Conservation (phyloP, 108 stramenopile species). For the Stephanodiscus triporus region DNA sequence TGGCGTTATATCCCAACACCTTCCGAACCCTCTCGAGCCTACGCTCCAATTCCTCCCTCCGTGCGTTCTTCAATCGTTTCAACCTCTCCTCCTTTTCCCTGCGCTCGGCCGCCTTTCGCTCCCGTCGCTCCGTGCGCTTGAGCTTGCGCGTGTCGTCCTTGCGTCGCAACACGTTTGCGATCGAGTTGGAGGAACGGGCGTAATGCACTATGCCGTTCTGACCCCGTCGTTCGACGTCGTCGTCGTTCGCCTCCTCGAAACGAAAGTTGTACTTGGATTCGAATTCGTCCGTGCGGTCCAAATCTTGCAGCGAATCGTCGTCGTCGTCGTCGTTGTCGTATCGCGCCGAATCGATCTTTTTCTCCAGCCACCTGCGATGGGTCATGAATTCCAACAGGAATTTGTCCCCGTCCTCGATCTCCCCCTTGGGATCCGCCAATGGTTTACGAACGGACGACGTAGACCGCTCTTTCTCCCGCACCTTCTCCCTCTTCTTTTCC, state of each 20-base stretch:
- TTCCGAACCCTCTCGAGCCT: conserved; percentile 83
- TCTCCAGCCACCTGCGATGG: conserved; percentile 82
- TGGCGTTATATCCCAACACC: conserved; percentile 62
- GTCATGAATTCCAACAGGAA: conserved; percentile 85
- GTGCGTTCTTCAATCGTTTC: conserved; percentile 94
- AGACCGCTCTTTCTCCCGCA: too few relatives aligned
- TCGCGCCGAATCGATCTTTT: conserved; percentile 18
- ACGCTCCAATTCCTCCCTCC: conserved; percentile 86
- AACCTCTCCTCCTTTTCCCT: conserved; percentile 94
- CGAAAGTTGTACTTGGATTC: conserved; percentile 99
- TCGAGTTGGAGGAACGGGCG: conserved; percentile 64
- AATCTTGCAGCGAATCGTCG: conserved; percentile 84
- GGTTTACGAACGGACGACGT: neutral
- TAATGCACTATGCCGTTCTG: conserved; percentile 74
- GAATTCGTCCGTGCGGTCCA: conserved; percentile 94
- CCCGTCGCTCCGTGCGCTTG: conserved; percentile 86
- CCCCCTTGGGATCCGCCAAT: conserved; percentile 84
- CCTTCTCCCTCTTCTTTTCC: neutral
- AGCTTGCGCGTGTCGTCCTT: conserved; percentile 91
- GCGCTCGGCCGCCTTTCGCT: conserved; percentile 94
- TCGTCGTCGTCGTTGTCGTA: conserved; percentile 58
- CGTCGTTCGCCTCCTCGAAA: conserved; percentile 92
- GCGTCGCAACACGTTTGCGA: conserved; percentile 83
- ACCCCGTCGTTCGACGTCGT: conserved; percentile 36
- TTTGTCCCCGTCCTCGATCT: conserved; percentile 87